Base-by-base conservation (phyloP, 441 rosid genomes). In the Hura crepitans region DNA sequence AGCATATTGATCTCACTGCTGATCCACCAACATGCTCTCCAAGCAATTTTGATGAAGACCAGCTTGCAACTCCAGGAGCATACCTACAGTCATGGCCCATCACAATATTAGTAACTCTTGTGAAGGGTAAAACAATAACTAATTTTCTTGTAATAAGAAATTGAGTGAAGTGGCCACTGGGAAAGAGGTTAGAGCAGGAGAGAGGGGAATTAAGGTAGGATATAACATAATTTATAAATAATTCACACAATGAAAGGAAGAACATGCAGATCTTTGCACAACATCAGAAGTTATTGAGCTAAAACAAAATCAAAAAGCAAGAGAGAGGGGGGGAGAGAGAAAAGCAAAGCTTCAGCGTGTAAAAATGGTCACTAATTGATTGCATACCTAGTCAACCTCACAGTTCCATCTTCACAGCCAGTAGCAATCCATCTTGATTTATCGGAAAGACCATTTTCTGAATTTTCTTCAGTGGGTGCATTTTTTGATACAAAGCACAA, bases 11-110 rank as follows among this genome's bases (percentile, higher is more conserved):
- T 78, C 96, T 87, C 80, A 95, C 96, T 45, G 99, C 97, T 18
- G 99, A 95, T 66, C 99, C 99, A 50, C 99, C 95, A 74, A 95
- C 95, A 80, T 95, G 99, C 81, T 90, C 96, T 72, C 99, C 98
- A 51, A 95, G 87, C 66, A 92, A 78, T 79, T 92, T 94, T 62
- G 99, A 95, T 64, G 83, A 78, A 37, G 87, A 80, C 97, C 96
- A 92, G 68, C 81, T 81, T 70, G 84, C 82, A 69, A 74, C 74
- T 72, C 81, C 87, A 67, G 86, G 79, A 68, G 74, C 70, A 75
- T 85, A 90, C 85, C 97, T 92, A 65, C 49, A 73, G 14, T 28
- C 65, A 72, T 73, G 25, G 70, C 64, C 66, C 69, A 78, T 64
- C 12, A 72, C 62, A 68, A 20, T 56, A 64, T 73, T 22, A 82